Evolutionary conservation across 768 basidiomycete genomes (phyloP).

Genomic region (Cystofilobasidium macerans): DNA sequence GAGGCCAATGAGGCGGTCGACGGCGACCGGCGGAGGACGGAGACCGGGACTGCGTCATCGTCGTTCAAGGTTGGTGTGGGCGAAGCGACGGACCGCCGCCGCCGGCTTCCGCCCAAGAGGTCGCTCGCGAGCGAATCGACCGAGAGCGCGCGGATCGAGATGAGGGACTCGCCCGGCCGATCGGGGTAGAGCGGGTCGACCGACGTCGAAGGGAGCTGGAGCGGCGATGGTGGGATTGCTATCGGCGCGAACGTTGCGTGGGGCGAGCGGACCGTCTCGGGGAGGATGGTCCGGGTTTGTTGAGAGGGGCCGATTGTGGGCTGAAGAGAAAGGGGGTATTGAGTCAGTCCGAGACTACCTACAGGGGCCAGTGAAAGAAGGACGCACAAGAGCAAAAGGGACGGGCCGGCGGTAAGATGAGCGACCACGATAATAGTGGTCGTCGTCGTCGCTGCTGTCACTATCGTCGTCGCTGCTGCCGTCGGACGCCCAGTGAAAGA

Average conservation of each 20-base stretch:
- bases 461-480: neutral
- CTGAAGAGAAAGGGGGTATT: neutral
- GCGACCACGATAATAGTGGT: neutral
- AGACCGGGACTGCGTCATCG: neutral
- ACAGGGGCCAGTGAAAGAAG: neutral
- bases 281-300: neutral
- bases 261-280: neutral
- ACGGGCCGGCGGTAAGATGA: neutral
- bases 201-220: neutral
- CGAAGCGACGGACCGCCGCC: no score
- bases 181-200: neutral
- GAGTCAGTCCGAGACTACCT: neutral
- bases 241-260: neutral
- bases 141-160: constrained; percentile 1
- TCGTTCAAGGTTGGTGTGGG: neutral
- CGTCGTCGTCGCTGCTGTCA: neutral
- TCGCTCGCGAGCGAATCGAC: no score
- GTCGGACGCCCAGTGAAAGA: neutral
- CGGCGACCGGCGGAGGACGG: neutral
- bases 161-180: neutral
- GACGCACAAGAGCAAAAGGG: neutral
- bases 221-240: neutral
- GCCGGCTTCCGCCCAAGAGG: no score
- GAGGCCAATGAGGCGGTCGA: neutral
- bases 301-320: neutral